Percentiles rank a stretch among this genome's conserved stretches.
Evolutionary conservation across 371 early-diverging fungal species (phyloP).

Genomic region (Sporodiniella umbellata): DNA sequence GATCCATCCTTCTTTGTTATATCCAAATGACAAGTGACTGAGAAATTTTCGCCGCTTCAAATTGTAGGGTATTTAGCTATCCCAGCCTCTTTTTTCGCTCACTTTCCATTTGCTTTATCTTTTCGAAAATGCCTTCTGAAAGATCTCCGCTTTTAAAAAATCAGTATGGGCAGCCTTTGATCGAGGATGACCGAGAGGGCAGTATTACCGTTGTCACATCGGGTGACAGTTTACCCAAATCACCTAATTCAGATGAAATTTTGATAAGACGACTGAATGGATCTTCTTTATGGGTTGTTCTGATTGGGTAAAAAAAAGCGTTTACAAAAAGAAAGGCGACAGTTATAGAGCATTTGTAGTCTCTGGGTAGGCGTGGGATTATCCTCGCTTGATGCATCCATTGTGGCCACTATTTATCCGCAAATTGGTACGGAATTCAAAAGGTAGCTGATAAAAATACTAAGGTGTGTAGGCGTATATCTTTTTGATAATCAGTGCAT

Average conservation of each 20-base stretch:
- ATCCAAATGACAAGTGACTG: too few relatives aligned
- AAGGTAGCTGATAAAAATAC: constrained; percentile 21
- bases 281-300: constrained; percentile 8
- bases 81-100: too few relatives aligned
- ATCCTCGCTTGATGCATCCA: constrained; percentile 74
- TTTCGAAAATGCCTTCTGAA: background rate
- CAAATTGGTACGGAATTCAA: constrained; percentile 76
- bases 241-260: constrained; percentile 2
- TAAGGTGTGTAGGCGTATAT: background rate
- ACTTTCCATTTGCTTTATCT: too few relatives aligned
- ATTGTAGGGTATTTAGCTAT: too few relatives aligned
- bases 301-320: constrained; percentile 8
- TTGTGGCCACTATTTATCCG: constrained; percentile 77
- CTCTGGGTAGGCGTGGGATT: constrained; percentile 56
- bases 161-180: background rate
- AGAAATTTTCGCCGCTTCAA: too few relatives aligned
- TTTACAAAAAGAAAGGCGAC: too few relatives aligned
- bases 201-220: constrained; percentile 10
- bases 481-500: background rate
- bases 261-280: constrained; percentile 14
- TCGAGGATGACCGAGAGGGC: constrained; percentile 9
- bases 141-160: constrained; percentile 4
- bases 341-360: background rate
- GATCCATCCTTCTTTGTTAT: too few relatives aligned
- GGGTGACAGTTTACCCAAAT: background rate